Conservation (phyloP, 331 rosid species). For the Arachis monticola region DNA sequence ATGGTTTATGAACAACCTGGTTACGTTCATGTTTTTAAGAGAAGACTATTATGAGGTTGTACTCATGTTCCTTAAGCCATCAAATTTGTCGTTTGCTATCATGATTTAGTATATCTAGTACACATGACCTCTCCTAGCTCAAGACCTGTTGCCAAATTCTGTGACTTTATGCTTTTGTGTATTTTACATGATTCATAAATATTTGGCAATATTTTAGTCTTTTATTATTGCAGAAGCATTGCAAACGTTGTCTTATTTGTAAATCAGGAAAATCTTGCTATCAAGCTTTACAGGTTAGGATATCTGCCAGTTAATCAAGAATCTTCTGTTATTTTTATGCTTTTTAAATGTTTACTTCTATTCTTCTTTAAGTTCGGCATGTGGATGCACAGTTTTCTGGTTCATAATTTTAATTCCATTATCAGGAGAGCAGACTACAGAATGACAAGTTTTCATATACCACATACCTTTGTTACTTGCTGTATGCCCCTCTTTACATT, state of each 20-base stretch:
- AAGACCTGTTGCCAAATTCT: slow-evolving; percentile 16
- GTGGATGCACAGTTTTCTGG: slow-evolving; percentile 18
- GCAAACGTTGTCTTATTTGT: slow-evolving; percentile 75
- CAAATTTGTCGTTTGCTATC: background rate
- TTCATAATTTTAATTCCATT: slow-evolving; percentile 38
- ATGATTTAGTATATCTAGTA: background rate
- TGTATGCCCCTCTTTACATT: slow-evolving; percentile 91
- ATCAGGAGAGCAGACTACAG: slow-evolving; percentile 76
- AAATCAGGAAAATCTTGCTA: slow-evolving; percentile 80
- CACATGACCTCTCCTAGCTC: slow-evolving; percentile 6
- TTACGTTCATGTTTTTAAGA: slow-evolving; percentile 13
- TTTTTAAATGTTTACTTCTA: slow-evolving; percentile 36
- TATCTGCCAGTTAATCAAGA: slow-evolving; percentile 40
- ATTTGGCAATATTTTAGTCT: slow-evolving; percentile 35
- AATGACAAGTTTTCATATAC: slow-evolving; percentile 58
- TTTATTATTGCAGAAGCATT: slow-evolving; percentile 77
- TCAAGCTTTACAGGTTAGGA: slow-evolving; percentile 85
- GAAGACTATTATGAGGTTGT: slow-evolving; percentile 1
- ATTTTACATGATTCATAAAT: slow-evolving; percentile 22
- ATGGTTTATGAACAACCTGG: slow-evolving; percentile 27
- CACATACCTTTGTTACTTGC: slow-evolving; percentile 80
- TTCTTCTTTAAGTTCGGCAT: slow-evolving; percentile 19
- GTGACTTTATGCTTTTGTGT: slow-evolving; percentile 23
- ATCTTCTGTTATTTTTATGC: slow-evolving; percentile 28
- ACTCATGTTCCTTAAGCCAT: slow-evolving; percentile 7